Evolutionary conservation across 306 rosid species (phyloP).

Genomic region (Vigna mungo): DNA sequence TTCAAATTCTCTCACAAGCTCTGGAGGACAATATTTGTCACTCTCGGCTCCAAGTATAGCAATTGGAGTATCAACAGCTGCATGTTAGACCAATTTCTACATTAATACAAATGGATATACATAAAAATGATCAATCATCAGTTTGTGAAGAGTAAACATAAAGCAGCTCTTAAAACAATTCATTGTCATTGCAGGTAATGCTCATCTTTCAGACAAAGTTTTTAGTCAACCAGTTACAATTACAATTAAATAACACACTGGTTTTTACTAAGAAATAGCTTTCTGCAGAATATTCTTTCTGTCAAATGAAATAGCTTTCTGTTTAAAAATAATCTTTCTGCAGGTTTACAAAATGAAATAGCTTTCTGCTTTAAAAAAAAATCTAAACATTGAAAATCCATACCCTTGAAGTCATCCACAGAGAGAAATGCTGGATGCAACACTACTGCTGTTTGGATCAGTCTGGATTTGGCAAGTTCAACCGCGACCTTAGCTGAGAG

Average conservation of each 20-base stretch:
- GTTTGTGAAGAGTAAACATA: not conserved
- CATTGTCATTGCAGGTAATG: no score
- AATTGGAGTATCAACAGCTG: slow-evolving; percentile 64
- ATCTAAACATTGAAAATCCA: slow-evolving; percentile 32
- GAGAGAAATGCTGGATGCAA: slow-evolving; percentile 75
- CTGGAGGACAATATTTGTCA: slow-evolving; percentile 58
- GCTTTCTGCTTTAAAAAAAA: not conserved
- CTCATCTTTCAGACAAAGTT: no score
- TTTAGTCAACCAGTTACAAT: no score
- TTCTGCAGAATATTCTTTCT: no score
- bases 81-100: slow-evolving; percentile 12
- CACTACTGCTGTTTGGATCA: slow-evolving; percentile 66
- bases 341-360: not conserved
- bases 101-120: not conserved
- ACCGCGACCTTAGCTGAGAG: slow-evolving; percentile 75
- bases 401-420: slow-evolving; percentile 74
- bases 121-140: not conserved
- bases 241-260: no score
- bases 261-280: no score
- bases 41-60: slow-evolving; percentile 70
- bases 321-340: no score
- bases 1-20: slow-evolving; percentile 69
- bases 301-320: not conserved
- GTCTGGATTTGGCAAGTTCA: slow-evolving; percentile 59
- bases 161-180: not conserved